These are phyloP conservation scores for Apiospora rasikravindrae DNA, from an alignment of 2,329 filamentous ascomycete genomes.

Conservation along the genomic window DNA sequence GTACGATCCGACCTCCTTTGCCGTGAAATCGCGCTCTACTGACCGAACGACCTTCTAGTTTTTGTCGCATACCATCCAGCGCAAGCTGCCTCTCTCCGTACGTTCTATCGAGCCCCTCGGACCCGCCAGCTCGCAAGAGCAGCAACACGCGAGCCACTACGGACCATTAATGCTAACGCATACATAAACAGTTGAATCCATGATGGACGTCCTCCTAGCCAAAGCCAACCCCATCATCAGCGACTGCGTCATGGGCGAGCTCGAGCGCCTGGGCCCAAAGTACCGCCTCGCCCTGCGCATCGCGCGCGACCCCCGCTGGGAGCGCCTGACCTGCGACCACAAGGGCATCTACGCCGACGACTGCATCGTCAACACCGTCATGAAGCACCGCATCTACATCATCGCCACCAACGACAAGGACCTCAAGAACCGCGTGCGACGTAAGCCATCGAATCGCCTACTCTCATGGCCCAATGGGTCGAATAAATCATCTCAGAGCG, in stretches of 20 bases:
- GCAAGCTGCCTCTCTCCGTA: conserved; percentile 83
- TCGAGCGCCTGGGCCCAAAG: conserved; percentile 79
- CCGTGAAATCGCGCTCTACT: background rate
- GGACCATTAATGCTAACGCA: no score
- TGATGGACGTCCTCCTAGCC: conserved; percentile 93
- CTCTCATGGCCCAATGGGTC: no score
- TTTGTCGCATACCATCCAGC: conserved; percentile 85
- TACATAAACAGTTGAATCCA: conserved; percentile 45
- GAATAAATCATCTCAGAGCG: conserved; percentile 57
- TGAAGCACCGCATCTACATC: conserved; percentile 77
- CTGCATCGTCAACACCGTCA: conserved; percentile 58
- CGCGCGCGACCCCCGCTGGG: conserved; percentile 88
- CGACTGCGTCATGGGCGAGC: conserved; percentile 79
- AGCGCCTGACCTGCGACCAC: conserved; percentile 86
- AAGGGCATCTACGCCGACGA: conserved; percentile 81
- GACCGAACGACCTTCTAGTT: conserved; percentile 74
- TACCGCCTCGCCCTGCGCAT: conserved; percentile 87
- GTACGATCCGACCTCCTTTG: background rate
- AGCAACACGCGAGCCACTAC: conserved; percentile 19
- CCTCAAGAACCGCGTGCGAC: conserved; percentile 24
- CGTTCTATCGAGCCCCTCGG: conserved; percentile 40
- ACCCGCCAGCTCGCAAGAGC: no score
- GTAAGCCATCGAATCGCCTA: no score
- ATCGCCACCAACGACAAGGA: conserved; percentile 68
- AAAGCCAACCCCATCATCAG: conserved; percentile 91